Base-by-base conservation (phyloP, 2,329 filamentous ascomycete species). In the Aspergillus sergii region DNA sequence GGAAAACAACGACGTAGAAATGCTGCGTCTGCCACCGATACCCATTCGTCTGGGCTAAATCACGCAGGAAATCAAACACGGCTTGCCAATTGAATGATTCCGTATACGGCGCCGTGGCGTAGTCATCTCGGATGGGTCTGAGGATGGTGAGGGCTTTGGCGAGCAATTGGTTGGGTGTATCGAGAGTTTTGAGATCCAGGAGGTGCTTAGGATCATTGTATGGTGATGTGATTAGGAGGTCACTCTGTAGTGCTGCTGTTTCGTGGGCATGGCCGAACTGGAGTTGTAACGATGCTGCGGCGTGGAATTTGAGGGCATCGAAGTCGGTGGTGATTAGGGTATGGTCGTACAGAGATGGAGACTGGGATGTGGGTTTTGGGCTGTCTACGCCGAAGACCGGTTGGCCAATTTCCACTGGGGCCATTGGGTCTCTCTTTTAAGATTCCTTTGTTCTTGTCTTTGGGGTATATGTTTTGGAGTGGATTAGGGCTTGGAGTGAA, bases 1-100 rank as follows among this genome's bases (percentile, higher is more conserved):
- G 86, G 78, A 97, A 97, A 5, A 89, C 89, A 46, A 97, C 93
- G 61, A 95, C 88, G 78, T 94, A 96, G 80, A 94, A 96, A 32
- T 82, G 84, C 57, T 84, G 85, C 63, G 84, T 81, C 59, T 81
- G 84, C 88, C 91, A 94, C 2, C 62, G 64, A 66, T 84, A 78
- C 7, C 78, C 78, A 14, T 84, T 83, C 10, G 79, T 74, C 3
- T 71, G 69, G 12, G 82, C 79, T 3, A 93, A 80, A 1, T 80
- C 72, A 61, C 79, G 83, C 58, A 95, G 78, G 36, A 85, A 80
- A 4, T 80, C 78, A 36, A 79, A 74, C 12, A 95, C 81, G 16
- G 93, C 83, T 48, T 85, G 79, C 89, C 92, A 95, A 77, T 96
- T 96, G 80, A 97, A 94, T 0, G 88, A 88, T 2, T 89, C 85